Base-by-base conservation (phyloP, 2,329 filamentous ascomycete species). In the Drechslera avenae region DNA sequence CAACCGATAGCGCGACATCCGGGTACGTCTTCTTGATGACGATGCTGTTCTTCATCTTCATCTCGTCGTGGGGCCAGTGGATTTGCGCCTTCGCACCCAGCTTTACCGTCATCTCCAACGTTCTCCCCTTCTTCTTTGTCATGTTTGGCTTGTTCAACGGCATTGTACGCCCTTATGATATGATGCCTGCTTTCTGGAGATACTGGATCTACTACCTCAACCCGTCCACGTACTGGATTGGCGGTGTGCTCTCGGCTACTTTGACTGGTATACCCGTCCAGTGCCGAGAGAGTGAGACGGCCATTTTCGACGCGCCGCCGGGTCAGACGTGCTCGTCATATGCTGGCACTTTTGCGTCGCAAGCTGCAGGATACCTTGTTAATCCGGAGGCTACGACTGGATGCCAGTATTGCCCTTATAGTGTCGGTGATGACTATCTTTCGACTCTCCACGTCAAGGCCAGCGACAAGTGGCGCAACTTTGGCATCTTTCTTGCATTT, bases 11-110 rank as follows among this genome's bases (percentile, higher is more conserved):
- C 28, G 79, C 80, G 1, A 83, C 83, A 0, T 83, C 88, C 0
- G 90, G 89, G 10, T 93, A 92, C 69, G 83, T 87, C 13, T 93
- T 88, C 76, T 75, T 93, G 19, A 91, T 94, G 87, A 83, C 83
- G 0, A 76, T 92, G 64, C 79, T 93, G 0, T 91, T 91, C 76
- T 90, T 86, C 77, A 72, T 92, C 6, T 92, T 91, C 79, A 83
- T 86, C 69, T 82, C 81, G 26, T 85, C 80, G 59, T 92, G 86
- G 89, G 90, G 88, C 16, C 89, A 91, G 69, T 93, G 88, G 88
- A 90, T 94, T 60, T 89, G 86, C 56, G 89, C 90, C 0, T 91
- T 91, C 71, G 88, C 89, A 0, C 89, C 89, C 0, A 86, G 80
- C 33, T 91, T 91, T 74, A 90, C 88, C 0, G 87, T 91, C 56